Base-by-base conservation (phyloP, 495 filamentous ascomycete species). In the Penicillium argentinense region DNA sequence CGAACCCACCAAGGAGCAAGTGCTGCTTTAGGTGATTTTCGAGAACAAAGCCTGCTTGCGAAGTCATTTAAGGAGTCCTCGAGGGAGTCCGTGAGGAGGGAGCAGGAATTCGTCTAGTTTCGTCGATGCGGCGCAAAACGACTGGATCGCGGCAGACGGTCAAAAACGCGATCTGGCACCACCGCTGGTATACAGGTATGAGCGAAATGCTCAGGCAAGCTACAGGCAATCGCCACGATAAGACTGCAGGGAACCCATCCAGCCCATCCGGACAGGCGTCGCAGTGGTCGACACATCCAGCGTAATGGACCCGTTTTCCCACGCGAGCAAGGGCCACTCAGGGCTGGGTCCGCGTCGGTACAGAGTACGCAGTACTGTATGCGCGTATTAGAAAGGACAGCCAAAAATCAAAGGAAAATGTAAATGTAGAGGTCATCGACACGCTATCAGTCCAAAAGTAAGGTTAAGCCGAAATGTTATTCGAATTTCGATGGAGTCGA, bases 101-200 rank as follows among this genome's bases (percentile, higher is more conserved):
- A n/a, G n/a, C n/a, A n/a, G n/a, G 47, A 46, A 42, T 48, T 49
- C 40, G 39, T 52, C 42, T 30, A n/a, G 42, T 32, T 19, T 30
- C 41, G 40, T 39, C 37, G 46, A 43, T 57, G 49, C 45, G 48
- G 50, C 53, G 30, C 47, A 62, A 55, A 63, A 63, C 60, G 59
- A 63, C 59, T 62, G 59, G 59, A 56, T 62, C 59, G 59, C 59
- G 59, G 41, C 53, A 42, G 43, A 53, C 52, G 28, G 51, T 56
- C 41, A 42, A 53, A 47, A 54, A 54, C 51, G 39, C 48, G 49
- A 59, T 44, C 29, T 9, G 22, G 21, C 32, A 43, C 25, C 25
- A 33, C 30, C 29, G 14, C 23, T 39, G 16, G 12, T 48, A 9
- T n/a, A 18, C 33, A 25, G 45, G 14, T 26, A n/a, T n/a, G n/a